Percentiles rank a stretch among this genome's conserved stretches.
Conservation (phyloP, 164 flowering plant genomes). For the Magnolia kwangsiensis region DNA sequence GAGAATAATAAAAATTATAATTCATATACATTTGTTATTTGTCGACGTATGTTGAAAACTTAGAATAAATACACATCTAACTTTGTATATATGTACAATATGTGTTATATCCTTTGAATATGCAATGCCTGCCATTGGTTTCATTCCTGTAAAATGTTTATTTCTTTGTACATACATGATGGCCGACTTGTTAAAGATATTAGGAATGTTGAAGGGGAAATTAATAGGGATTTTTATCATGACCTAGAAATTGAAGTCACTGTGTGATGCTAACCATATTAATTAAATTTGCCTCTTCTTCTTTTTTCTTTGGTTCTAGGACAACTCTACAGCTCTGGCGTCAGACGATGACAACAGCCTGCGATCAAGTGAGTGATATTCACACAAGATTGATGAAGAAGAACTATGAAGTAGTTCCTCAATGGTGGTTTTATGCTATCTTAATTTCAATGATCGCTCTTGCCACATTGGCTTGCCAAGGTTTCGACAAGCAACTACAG, state of each 20-base stretch:
- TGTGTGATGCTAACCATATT: not conserved
- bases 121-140: too few relatives aligned
- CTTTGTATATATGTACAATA: too few relatives aligned
- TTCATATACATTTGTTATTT: too few relatives aligned
- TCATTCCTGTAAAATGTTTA: too few relatives aligned
- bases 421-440: constrained; percentile 69
- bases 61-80: too few relatives aligned
- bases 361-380: constrained; percentile 13
- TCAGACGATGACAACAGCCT: not conserved
- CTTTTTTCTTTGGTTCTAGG: not conserved
- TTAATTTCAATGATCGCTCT: constrained; percentile 35
- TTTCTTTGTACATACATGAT: too few relatives aligned
- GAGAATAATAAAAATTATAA: too few relatives aligned
- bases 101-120: too few relatives aligned
- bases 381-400: constrained; percentile 70
- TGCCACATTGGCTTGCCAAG: constrained; percentile 46
- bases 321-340: not conserved
- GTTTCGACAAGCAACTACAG: constrained; percentile 62
- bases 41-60: too few relatives aligned
- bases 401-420: constrained; percentile 64
- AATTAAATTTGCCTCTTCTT: not conserved
- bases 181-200: too few relatives aligned
- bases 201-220: too few relatives aligned
- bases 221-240: not conserved
- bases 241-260: not conserved